Evolutionary conservation across 2,329 filamentous ascomycete species (phyloP), one percentile per base, ranked within the genome.

Genomic region (Pestalotiopsis sp.): DNA sequence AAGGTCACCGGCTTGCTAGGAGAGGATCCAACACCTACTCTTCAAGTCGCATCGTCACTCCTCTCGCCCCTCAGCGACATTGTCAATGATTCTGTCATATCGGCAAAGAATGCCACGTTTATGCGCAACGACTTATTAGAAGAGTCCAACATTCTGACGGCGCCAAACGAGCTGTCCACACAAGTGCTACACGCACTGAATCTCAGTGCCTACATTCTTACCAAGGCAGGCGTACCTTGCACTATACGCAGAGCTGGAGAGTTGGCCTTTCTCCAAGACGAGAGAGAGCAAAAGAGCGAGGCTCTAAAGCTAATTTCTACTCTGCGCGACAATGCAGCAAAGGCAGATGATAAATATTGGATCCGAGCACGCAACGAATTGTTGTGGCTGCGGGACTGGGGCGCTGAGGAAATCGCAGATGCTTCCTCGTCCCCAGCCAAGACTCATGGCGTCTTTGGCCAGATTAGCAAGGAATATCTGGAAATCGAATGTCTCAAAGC

Each of bases 351-450:
- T 69, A 84, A 84, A 41, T 88, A 87, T 70, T 93, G 91, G 91
- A 81, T 84, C 31, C 83, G 81, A 66, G 85, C 87, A 13, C 86
- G 92, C 68, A 86, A 86, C 57, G 89, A 91, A 73, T 79, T 95
- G 9, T 76, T 94, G 3, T 95, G 93, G 93, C 83, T 95, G 38
- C 89, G 90, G 75, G 86, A 87, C 74, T 95, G 92, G 92, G 90
- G 90, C 41, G 84, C 85, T 27, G 83, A 87, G 69, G 80, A 86
- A 66, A 75, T 79, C 68, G 59, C 59, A 62, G 72, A 78, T 27
- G 69, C 64, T 38, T 71, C 72, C 23, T 68, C 68, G 2, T 55
- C 71, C 3, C 71, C 72, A n/a, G 65, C 71, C 23, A 76, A 75
- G 23, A 82, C 80, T 31, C 81, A 81, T 49, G 87, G 90, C 25